phyloP scores from a whole-genome alignment of 768 basidiomycete species.

The Lentinula boryana region DNA sequence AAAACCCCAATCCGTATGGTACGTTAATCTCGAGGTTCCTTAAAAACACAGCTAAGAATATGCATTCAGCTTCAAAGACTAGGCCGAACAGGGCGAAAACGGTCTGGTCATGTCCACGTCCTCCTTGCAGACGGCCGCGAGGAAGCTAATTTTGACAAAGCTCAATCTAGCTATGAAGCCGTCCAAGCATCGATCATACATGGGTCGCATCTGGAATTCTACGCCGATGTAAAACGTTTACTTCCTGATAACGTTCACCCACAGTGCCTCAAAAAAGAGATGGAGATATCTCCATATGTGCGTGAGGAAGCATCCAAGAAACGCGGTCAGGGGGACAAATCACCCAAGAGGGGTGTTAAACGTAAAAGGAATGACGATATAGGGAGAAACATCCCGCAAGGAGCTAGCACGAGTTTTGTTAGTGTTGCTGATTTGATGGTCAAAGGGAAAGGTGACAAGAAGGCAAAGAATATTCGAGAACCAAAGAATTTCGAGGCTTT shows the following conservation, averaged over 20 bases:
- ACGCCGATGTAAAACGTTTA: slow-evolving; percentile 85
- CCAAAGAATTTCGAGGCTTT: slow-evolving; percentile 42
- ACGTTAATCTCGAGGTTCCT: slow-evolving; percentile 14
- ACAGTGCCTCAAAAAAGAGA: slow-evolving; percentile 68
- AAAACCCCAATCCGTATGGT: slow-evolving; percentile 98
- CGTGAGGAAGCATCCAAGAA: slow-evolving; percentile 40
- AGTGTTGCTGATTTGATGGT: slow-evolving; percentile 56
- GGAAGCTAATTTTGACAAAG: slow-evolving; percentile 85
- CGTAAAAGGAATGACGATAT: slow-evolving; percentile 68
- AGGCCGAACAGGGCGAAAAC: slow-evolving; percentile 91
- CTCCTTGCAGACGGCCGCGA: slow-evolving; percentile 88
- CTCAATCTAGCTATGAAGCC: slow-evolving; percentile 78
- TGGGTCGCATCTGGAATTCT: slow-evolving; percentile 85
- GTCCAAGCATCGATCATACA: slow-evolving; percentile 85
- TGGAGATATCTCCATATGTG: slow-evolving; percentile 75
- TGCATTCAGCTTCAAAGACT: slow-evolving; percentile 80
- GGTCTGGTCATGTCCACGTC: slow-evolving; percentile 84
- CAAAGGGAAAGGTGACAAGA: slow-evolving; percentile 39
- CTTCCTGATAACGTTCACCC: slow-evolving; percentile 77
- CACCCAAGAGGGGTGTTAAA: slow-evolving; percentile 39
- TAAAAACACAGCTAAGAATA: no score
- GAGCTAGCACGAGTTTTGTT: slow-evolving; percentile 70
- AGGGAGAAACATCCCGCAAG: slow-evolving; percentile 64
- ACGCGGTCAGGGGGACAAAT: slow-evolving; percentile 22
- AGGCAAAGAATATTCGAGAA: slow-evolving; percentile 33